Conservation (phyloP, 169 alveolate genomes). For the Besnoitia besnoiti region DNA sequence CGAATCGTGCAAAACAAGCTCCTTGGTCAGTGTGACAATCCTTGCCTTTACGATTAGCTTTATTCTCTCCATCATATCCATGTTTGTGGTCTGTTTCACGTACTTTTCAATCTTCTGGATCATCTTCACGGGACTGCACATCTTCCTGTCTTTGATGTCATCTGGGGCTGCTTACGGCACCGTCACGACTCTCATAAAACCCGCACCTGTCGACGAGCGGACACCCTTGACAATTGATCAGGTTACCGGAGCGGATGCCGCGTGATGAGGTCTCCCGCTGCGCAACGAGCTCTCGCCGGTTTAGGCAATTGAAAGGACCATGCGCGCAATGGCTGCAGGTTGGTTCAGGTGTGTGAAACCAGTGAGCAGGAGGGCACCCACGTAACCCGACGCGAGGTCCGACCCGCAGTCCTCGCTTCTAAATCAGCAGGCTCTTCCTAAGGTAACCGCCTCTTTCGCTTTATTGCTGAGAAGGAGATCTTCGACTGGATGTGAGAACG, state of each 20-base stretch:
- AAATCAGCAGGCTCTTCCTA: too few species aligned
- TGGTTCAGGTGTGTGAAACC: too few species aligned
- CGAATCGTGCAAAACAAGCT: constrained; percentile 45
- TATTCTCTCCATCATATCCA: constrained; percentile 22
- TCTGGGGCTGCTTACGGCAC: constrained; percentile 50
- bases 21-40: constrained; percentile 44
- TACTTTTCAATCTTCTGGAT: constrained; percentile 61
- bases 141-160: constrained; percentile 52
- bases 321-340: too few species aligned
- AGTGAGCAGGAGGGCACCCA: too few species aligned
- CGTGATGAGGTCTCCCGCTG: neutral
- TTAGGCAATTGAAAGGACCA: too few species aligned
- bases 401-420: too few species aligned
- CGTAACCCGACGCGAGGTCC: too few species aligned
- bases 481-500: too few species aligned
- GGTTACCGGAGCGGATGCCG: constrained; percentile 15
- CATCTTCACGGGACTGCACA: constrained; percentile 40
- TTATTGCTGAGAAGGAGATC: too few species aligned
- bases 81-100: constrained; percentile 24
- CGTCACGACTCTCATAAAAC: neutral
- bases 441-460: too few species aligned
- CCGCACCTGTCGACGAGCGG: constrained; percentile 31
- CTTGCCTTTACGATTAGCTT: constrained; percentile 37
- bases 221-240: constrained; percentile 5
- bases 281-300: too few species aligned